These are phyloP conservation scores for Neonothopanus nambi DNA, from an alignment of 1,284 basidiomycete species.

Conservation along the genomic window DNA sequence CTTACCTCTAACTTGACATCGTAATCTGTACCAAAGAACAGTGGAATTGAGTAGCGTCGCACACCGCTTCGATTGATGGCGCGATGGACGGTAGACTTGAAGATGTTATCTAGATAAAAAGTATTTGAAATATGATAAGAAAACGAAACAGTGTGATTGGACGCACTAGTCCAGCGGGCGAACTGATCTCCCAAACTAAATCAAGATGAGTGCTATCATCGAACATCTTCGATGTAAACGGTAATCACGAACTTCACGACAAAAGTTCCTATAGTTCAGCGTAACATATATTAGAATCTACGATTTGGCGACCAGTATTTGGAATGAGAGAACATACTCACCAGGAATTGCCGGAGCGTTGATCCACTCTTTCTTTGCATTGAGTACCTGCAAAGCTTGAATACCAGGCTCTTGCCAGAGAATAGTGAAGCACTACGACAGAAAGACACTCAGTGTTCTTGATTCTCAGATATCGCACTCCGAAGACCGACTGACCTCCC, in stretches of 20 bases:
- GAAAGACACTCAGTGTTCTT: neutral
- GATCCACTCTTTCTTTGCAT: slow-evolving; percentile 63
- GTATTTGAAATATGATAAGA: neutral
- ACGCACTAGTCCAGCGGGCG: slow-evolving; percentile 74
- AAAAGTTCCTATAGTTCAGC: slow-evolving; percentile 29
- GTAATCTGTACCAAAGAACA: slow-evolving; percentile 70
- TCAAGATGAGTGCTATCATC: slow-evolving; percentile 3
- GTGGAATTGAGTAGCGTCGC: slow-evolving; percentile 67
- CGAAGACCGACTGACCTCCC: slow-evolving; percentile 44
- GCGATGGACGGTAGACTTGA: slow-evolving; percentile 77
- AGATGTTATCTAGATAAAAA: slow-evolving; percentile 60
- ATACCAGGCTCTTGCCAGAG: slow-evolving; percentile 65
- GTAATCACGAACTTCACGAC: slow-evolving; percentile 62
- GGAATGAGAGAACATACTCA: slow-evolving; percentile 11
- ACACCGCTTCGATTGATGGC: slow-evolving; percentile 66
- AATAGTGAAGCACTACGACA: slow-evolving; percentile 68
- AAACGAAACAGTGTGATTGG: neutral
- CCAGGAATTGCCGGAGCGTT: slow-evolving; percentile 60
- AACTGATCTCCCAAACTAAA: slow-evolving; percentile 74
- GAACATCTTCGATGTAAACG: neutral
- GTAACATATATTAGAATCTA: slow-evolving; percentile 26
- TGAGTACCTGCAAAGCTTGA: slow-evolving; percentile 72
- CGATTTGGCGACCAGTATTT: neutral
- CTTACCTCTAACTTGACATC: slow-evolving; percentile 60
- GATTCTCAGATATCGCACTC: neutral